Evolutionary conservation across 106 monocot species (phyloP), one percentile per base, ranked within the genome.

Genomic region (Acorus gramineus): DNA sequence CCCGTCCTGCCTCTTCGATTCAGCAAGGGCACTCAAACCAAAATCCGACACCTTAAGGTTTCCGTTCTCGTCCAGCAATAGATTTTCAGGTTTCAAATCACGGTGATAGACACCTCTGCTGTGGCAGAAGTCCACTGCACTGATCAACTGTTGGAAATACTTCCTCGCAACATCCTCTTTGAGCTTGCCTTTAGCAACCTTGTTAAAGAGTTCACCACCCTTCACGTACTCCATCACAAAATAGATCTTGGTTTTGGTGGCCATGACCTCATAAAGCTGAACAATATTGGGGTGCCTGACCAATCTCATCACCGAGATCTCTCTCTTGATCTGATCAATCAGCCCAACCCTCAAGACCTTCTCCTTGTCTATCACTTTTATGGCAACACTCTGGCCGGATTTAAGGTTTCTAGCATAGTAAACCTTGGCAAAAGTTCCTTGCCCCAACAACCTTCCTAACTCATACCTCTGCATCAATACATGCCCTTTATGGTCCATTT

Each of bases 371-470:
- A 85, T 85, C 57, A 78, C 59, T 69, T 85, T 85, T 61, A 85
- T 76, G 45, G 85, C 85, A 56, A 78, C 81, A 62, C 74, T 72
- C 57, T 78, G 72, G 8, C 45, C 49, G 53, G 72, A 74, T 49
- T 59, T 78, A 44, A 85, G 44, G 59, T 65, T 81, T 44, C 78
- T 70, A 8, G 81, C 85, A 69, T 81, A 78, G 53, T 85, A 81
- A 28, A 85, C 85, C 69, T 85, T 85, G 42, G 81, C 85, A 62
- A 85, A 85, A 46, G 63, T 85, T 61, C 85, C 85, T 72, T 85
- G 85, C 4, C 85, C 85, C 63, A 85, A 57, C 69, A 75, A 44
- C 73, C 85, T 78, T 47, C 85, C 85, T 11, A 81, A 14, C 58
- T 81, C 85, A 55, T 85, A 85, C 59, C 54, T 81, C 48, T 85